Evolutionary conservation across 2,329 filamentous ascomycete species (phyloP), one percentile per base, ranked within the genome.

Genomic region (Trichoderma aggressivum): DNA sequence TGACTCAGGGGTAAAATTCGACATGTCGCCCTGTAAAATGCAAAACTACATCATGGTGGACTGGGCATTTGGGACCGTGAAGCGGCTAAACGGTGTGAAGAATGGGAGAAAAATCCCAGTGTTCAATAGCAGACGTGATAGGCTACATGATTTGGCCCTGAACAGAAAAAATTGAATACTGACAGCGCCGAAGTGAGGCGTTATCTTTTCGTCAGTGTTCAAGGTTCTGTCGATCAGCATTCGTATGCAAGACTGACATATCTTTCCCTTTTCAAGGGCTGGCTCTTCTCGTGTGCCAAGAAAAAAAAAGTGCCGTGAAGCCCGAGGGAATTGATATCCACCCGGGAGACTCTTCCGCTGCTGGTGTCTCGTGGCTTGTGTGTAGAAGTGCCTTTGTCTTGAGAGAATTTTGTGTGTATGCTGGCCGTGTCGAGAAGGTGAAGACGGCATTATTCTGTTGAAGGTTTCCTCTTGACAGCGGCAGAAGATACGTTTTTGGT

Each of bases 1-100:
- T 66, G 63, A 56, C 63, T 66, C 63, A 66, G 63, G 63, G 63
- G 63, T 56, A 36, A 55, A 62, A 21, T 50, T 64, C 43, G 50
- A 30, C 18, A 21, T 59, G 47, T 34, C 30, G 16, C 50, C 26
- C 12, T 39, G 18, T 16, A 43, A 4, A 14, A 11, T 39, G 18
- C 24, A 43, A 4, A 14, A 11, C 11, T 14, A 56, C 30, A 21
- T 30, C 8, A 50, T 50, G n/a, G 21, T 30, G n/a, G 18, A 30
- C 24, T 43, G 14, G n/a, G 5, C 26, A 34, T 8, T 24, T 64
- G 12, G 21, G 21, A 16, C 24, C 36, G 3, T 30, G 7, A 43
- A 34, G 14, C 21, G 24, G 26, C 24, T 11, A 34, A 64, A 16
- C 18, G 47, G 47, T 24, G 47, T 21, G n/a, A 24, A 21, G 24